Base-by-base conservation (phyloP, 2,329 filamentous ascomycete genomes). In the Periconia macrospinosa region DNA sequence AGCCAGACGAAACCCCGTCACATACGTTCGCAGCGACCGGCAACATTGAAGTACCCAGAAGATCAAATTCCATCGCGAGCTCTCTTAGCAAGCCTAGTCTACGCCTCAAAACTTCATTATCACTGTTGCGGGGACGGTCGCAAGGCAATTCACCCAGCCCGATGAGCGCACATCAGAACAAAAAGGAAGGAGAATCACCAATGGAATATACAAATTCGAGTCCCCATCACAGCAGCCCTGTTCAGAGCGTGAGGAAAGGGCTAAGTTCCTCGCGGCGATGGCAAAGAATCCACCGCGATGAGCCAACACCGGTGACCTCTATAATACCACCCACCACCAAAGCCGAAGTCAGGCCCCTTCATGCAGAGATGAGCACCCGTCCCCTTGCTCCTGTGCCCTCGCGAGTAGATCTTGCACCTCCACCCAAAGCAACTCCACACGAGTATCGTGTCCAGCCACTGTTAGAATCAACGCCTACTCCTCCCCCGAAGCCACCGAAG, bases 1-100 rank as follows among this genome's bases (percentile, higher is more conserved):
- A 67, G 46, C 63, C 65, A 9, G 66, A 71, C 41, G 61, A 66
- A 41, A 47, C 61, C 11, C 66, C 68, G 2, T 66, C 65, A 13
- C 65, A 70, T 45, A 65, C 60, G 0, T 66, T 62, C 45, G 60
- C 59, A 17, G 63, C 63, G 10, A 58, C 45, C 43, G 66, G 61
- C 5, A 62, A 59, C n/a, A 55, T 53, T 13, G 64, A 68, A 48
- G 46, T 65, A 9, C 66, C 66, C 5, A 63, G 58, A 23, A 58
- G 68, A 55, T 66, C 69, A 35, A 64, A 67, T 19, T 66, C 62
- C 19, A 60, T 73, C 19, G 60, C 60, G 7, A 53, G 52, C 11
- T 59, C 61, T 5, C 52, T 70, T 19, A 59, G 60, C 30, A 56
- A 60, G 40, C 66, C 70, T 10, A 70, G 64, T 30, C 43, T 71